These are phyloP conservation scores for Heritiera fomes DNA, from an alignment of 345 rosid species.

Conservation along the genomic window DNA sequence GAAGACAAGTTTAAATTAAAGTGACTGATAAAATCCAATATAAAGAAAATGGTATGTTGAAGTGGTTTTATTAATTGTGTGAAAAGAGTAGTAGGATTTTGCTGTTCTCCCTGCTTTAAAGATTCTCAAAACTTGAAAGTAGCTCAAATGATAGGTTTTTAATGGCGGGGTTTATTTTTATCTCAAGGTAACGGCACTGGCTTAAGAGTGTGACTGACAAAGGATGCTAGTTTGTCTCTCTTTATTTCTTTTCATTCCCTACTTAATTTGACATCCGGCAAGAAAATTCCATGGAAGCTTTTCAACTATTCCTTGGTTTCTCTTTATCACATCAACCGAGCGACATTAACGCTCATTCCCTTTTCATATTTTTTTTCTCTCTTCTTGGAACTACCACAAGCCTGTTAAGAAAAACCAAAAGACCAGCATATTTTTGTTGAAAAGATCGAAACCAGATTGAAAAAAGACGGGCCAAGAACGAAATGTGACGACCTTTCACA, in stretches of 20 bases:
- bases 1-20: slow-evolving; percentile 4
- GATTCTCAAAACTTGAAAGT: slow-evolving; percentile 20
- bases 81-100: slow-evolving; percentile 22
- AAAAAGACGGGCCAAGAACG: neutral
- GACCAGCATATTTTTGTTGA: slow-evolving; percentile 12
- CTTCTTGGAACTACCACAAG: slow-evolving; percentile 53
- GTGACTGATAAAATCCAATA: neutral
- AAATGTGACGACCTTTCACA: slow-evolving; percentile 34
- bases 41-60: neutral
- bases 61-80: slow-evolving; percentile 7
- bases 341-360: slow-evolving; percentile 61
- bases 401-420: slow-evolving; percentile 25
- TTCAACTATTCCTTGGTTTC: slow-evolving; percentile 65
- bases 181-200: neutral
- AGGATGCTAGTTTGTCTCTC: slow-evolving; percentile 28
- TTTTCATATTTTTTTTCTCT: slow-evolving; percentile 25
- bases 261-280: slow-evolving; percentile 48
- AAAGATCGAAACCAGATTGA: slow-evolving; percentile 13
- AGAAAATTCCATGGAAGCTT: slow-evolving; percentile 66
- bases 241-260: slow-evolving; percentile 30
- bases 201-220: slow-evolving; percentile 28
- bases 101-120: slow-evolving; percentile 6
- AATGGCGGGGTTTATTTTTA: neutral
- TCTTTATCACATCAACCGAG: slow-evolving; percentile 70
- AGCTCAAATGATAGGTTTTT: neutral